Evolutionary conservation across 148 eudicot genomes (phyloP).

Genomic region (Amaranthus cruentus): DNA sequence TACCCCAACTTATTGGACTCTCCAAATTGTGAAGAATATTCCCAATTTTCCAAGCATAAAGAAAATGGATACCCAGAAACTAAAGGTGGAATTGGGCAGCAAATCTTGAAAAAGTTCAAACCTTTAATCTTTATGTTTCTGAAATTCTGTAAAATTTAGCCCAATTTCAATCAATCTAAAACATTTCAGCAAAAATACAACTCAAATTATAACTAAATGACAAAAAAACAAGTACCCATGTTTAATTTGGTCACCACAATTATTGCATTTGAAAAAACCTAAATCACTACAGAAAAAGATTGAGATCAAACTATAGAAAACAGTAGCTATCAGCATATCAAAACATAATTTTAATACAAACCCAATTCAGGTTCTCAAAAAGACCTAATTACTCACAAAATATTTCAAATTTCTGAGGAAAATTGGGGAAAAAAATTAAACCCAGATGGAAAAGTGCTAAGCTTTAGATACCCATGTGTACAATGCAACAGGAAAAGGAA

Average conservation of each 20-base stretch:
- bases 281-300: not conserved
- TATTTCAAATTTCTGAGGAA: not conserved
- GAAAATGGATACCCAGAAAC: constrained; percentile 2
- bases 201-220: not conserved
- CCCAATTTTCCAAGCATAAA: constrained; percentile 13
- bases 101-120: not conserved
- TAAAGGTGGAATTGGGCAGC: not conserved
- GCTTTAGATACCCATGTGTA: not conserved
- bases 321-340: not conserved
- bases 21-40: constrained; percentile 7
- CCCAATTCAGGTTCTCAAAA: not conserved
- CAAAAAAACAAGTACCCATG: not conserved
- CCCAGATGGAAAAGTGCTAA: not conserved
- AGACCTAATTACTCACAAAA: not conserved
- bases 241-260: not conserved
- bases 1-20: not conserved
- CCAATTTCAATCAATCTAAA: not conserved
- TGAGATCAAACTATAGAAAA: not conserved
- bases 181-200: not conserved
- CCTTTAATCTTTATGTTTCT: constrained; percentile 12
- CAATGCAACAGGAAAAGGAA: not conserved
- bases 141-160: constrained; percentile 20
- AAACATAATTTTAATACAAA: not conserved
- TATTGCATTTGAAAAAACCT: not conserved
- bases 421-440: not conserved